Percentiles rank a stretch among this genome's conserved stretches.
These are phyloP conservation scores for Ceratocystis colombiana DNA, from an alignment of 2,329 filamentous ascomycete genomes.

Conservation along the genomic window DNA sequence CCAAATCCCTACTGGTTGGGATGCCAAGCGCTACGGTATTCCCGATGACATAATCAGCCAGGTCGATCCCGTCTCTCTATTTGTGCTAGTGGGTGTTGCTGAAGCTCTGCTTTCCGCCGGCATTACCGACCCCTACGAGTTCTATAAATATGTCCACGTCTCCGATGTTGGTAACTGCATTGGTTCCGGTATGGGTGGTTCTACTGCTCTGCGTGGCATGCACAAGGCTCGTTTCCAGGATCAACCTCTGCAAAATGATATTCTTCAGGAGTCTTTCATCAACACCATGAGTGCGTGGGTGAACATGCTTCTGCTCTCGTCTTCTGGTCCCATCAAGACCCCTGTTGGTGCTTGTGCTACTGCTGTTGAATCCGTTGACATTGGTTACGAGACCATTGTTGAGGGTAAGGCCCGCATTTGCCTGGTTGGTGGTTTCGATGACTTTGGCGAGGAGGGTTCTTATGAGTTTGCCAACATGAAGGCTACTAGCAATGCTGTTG, in stretches of 20 bases:
- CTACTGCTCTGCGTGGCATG: slow-evolving; percentile 86
- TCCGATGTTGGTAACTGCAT: slow-evolving; percentile 98
- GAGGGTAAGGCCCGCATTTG: slow-evolving; percentile 96
- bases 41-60: slow-evolving; percentile 96
- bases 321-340: slow-evolving; percentile 96
- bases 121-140: slow-evolving; percentile 98
- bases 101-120: slow-evolving; percentile 84
- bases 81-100: slow-evolving; percentile 84
- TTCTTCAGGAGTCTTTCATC: slow-evolving; percentile 98
- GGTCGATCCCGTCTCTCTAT: slow-evolving; percentile 92
- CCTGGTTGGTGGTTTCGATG: slow-evolving; percentile 97
- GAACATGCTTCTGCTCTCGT: slow-evolving; percentile 96
- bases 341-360: slow-evolving; percentile 96
- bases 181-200: slow-evolving; percentile 96
- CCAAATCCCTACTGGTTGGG: slow-evolving; percentile 94
- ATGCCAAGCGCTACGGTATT: slow-evolving; percentile 89
- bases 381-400: slow-evolving; percentile 95
- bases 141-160: slow-evolving; percentile 98
- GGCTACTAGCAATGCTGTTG: slow-evolving; percentile 93
- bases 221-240: slow-evolving; percentile 96
- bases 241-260: slow-evolving; percentile 96
- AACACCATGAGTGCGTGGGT: slow-evolving; percentile 99
- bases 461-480: slow-evolving; percentile 99
- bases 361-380: slow-evolving; percentile 92
- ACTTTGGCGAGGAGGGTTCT: slow-evolving; percentile 97